Conservation (phyloP, 257 asterid species). For the Avicennia marina region DNA sequence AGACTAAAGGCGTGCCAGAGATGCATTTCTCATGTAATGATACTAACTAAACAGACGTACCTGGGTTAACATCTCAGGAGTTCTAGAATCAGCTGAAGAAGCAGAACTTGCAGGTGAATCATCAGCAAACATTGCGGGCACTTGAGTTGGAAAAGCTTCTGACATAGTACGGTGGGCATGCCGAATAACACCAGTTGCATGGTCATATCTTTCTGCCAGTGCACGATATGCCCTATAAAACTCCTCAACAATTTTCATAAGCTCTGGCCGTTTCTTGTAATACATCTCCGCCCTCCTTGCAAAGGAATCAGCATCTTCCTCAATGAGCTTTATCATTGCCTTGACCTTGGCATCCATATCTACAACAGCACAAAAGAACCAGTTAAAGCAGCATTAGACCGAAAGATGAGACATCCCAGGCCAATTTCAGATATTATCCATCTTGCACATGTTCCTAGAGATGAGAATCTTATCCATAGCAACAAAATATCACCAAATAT, state of each 20-base stretch:
- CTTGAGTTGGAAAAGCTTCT: conserved; percentile 84
- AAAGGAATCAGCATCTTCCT: conserved; percentile 96
- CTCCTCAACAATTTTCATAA: conserved; percentile 90
- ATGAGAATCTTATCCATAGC: neutral
- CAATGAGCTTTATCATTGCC: conserved; percentile 91
- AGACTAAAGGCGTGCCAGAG: conserved; percentile 14
- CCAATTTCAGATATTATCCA: neutral
- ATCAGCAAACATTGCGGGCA: conserved; percentile 48
- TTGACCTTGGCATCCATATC: conserved; percentile 94
- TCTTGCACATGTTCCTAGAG: neutral
- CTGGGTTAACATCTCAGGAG: conserved; percentile 41
- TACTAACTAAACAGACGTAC: conserved; percentile 30
- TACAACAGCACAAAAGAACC: conserved; percentile 16
- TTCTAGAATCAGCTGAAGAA: conserved; percentile 48
- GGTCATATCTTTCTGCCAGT: conserved; percentile 93
- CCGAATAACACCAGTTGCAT: conserved; percentile 94
- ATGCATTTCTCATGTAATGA: conserved; percentile 24
- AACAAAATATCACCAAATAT: neutral
- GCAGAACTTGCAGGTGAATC: conserved; percentile 54
- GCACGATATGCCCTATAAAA: conserved; percentile 95
- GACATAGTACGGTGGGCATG: conserved; percentile 92
- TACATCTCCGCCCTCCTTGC: conserved; percentile 99
- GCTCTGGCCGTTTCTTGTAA: conserved; percentile 97
- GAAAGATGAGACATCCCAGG: neutral
- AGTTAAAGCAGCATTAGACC: neutral